phyloP scores from a whole-genome alignment of 371 early-diverging fungal species.

The Catenaria anguillulae region DNA sequence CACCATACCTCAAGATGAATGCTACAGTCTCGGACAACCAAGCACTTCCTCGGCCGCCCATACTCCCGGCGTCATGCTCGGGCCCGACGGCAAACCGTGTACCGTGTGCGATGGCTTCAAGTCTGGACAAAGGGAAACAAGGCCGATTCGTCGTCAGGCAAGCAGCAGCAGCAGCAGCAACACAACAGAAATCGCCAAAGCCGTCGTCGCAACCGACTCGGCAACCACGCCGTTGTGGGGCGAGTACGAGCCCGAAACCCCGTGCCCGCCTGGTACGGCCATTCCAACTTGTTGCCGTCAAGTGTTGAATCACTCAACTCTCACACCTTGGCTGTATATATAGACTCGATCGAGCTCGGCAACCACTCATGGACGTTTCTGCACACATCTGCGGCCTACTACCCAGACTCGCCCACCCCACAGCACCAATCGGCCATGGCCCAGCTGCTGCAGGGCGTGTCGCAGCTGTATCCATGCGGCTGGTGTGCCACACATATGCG shows the following conservation, averaged over 20 bases:
- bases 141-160: background rate
- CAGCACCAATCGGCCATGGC: constrained; percentile 60
- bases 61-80: background rate
- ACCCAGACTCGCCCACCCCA: constrained; percentile 71
- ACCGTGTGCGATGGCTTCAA: constrained; percentile 10
- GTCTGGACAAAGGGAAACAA: constrained; percentile 7
- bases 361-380: constrained; percentile 93
- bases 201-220: background rate
- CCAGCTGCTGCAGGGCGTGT: constrained; percentile 52
- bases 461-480: constrained; percentile 89
- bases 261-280: constrained; percentile 2
- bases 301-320: too few relatives aligned
- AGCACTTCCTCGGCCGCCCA: too few relatives aligned
- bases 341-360: constrained; percentile 77
- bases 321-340: constrained; percentile 9
- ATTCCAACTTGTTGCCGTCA: background rate
- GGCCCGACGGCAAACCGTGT: constrained; percentile 8
- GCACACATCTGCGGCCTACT: constrained; percentile 97
- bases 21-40: too few relatives aligned
- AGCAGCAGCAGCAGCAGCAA: background rate
- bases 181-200: background rate
- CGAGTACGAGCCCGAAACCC: constrained; percentile 3
- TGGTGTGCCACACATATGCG: constrained; percentile 47
- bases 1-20: too few relatives aligned
- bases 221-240: background rate